phyloP scores from a whole-genome alignment of 306 rosid species.

The Nissolia schottii region DNA sequence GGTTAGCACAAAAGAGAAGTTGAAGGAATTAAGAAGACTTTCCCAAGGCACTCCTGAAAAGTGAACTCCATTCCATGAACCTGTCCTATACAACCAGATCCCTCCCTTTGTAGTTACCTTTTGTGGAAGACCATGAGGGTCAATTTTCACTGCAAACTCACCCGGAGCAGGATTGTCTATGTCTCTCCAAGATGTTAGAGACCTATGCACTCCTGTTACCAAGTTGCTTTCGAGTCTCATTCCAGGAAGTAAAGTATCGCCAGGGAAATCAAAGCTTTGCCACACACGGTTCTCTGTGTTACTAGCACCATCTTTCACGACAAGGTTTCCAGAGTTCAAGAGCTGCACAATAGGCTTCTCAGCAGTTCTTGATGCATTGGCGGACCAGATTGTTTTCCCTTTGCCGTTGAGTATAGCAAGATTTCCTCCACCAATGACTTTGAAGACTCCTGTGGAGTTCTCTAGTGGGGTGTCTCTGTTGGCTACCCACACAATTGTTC shows the following conservation, averaged over 20 bases:
- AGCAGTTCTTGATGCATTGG: constrained; percentile 14
- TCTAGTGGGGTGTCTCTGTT: constrained; percentile 18
- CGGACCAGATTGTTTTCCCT: constrained; percentile 3
- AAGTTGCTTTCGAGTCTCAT: background rate
- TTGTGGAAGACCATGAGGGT: constrained; percentile 29
- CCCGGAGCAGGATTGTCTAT: constrained; percentile 18
- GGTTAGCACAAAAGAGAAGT: background rate
- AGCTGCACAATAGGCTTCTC: constrained; percentile 23
- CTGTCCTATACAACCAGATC: background rate
- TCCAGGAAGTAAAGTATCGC: constrained; percentile 24
- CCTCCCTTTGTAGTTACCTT: background rate
- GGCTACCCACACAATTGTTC: constrained; percentile 29
- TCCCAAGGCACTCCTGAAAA: background rate
- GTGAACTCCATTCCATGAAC: constrained; percentile 29
- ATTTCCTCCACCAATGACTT: constrained; percentile 17
- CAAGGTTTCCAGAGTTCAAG: constrained; percentile 38
- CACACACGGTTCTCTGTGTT: constrained; percentile 10
- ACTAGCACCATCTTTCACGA: constrained; percentile 12
- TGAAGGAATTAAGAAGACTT: background rate
- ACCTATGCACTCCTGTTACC: background rate
- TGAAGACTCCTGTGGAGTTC: constrained; percentile 22
- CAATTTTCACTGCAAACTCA: constrained; percentile 15
- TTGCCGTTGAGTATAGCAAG: background rate
- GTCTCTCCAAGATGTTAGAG: constrained; percentile 18
- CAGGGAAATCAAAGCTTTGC: constrained; percentile 41